Conservation (phyloP, 2,329 filamentous ascomycete species). For the Botrytis byssoidea region DNA sequence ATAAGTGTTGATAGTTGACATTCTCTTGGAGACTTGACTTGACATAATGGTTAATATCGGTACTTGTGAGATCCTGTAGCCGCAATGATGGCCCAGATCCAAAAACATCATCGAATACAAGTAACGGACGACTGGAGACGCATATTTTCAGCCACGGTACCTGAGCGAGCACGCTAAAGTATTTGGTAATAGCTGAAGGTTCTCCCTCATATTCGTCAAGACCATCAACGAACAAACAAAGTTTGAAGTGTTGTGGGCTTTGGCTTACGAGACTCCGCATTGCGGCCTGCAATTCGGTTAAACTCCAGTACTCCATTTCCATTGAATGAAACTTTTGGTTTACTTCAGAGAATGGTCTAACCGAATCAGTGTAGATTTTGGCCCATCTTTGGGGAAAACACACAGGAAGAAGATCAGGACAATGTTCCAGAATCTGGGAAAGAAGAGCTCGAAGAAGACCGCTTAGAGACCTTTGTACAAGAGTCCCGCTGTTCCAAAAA, state of each 20-base stretch:
- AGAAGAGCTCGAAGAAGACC: constrained; percentile 24
- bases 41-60: constrained; percentile 20
- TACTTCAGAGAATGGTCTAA: background rate
- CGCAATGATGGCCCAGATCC: background rate
- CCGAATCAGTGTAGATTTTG: background rate
- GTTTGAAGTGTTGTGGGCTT: background rate
- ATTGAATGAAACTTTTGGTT: background rate
- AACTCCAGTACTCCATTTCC: background rate
- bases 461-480: constrained; percentile 19
- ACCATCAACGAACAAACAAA: background rate
- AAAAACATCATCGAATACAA: constrained; percentile 22
- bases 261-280: background rate
- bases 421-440: background rate
- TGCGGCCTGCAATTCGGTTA: background rate
- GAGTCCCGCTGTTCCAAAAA: constrained; percentile 46
- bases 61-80: constrained; percentile 18
- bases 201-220: constrained; percentile 18
- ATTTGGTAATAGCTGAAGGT: constrained; percentile 12
- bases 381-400: constrained; percentile 2
- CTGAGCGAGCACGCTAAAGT: constrained; percentile 10
- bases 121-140: constrained; percentile 18
- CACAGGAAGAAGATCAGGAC: background rate
- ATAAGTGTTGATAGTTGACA: background rate
- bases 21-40: constrained; percentile 6
- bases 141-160: constrained; percentile 20